Evolutionary conservation across 1,284 basidiomycete genomes (phyloP), one percentile per base, ranked within the genome.

Genomic region (Cystobasidium slooffiae): DNA sequence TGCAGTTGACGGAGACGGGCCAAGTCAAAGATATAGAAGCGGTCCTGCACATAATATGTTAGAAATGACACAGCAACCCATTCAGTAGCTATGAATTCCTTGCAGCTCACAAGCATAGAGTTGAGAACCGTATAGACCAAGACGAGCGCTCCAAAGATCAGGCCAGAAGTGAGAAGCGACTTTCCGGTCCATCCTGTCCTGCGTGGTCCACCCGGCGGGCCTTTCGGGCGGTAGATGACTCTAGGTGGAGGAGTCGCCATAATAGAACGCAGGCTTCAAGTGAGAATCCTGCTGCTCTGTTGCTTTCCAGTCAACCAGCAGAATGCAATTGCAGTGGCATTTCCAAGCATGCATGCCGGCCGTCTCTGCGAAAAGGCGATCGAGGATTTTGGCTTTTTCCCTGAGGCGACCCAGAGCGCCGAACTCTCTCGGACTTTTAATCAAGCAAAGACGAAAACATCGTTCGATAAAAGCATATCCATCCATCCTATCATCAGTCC

Each of bases 1-100:
- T 90, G 87, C 47, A 93, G 86, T 74, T 87, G 83, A 80, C 94
- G 88, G 20, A 94, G 83, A 56, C 84, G 83, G 7, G 82, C 82
- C 1, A 89, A 89, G 79, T 90, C 87, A 77, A 95, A 87, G 75
- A 91, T 87, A 83, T 93, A 94, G 86, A 85, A 88, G 43, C 83
- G 83, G 74, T 84, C 81, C 78, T 78, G 61, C 24, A 62, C 22
- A 12, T n/a, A 16, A 62, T 47, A 46, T 51, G 22, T 63, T 47
- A 41, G 20, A 59, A 12, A 12, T 47, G 14, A 16, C n/a, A 20
- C 1, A 18, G 8, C 37, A 31, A 44, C 16, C 9, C 51, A 37
- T 56, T n/a, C n/a, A n/a, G n/a, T n/a, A n/a, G n/a, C n/a, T n/a
- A n/a, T n/a, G n/a, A n/a, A 7, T 18, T 16, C 47, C 16, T n/a